These are phyloP conservation scores for Tulasnella sp. DNA, from an alignment of 768 basidiomycete genomes.

Conservation along the genomic window DNA sequence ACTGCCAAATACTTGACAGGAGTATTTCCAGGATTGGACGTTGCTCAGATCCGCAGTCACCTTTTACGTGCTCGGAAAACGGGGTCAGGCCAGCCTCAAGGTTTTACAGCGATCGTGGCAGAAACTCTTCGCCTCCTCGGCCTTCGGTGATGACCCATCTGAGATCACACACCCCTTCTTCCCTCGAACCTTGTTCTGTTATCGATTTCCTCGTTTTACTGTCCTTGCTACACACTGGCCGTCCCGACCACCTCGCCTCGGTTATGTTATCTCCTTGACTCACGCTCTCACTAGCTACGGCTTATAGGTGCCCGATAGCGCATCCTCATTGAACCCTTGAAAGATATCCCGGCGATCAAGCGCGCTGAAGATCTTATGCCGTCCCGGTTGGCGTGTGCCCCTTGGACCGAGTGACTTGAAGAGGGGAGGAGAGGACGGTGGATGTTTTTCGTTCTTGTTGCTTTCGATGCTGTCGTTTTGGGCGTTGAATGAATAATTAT, in stretches of 20 bases:
- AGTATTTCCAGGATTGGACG: not conserved
- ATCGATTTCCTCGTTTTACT: not conserved
- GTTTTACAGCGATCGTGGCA: conserved; percentile 11
- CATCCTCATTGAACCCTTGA: not conserved
- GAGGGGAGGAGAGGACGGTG: not conserved
- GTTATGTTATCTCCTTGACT: not conserved
- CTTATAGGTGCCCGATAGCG: not conserved
- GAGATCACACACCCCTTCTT: not conserved
- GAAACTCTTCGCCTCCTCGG: conserved; percentile 9
- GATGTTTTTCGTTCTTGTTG: not conserved
- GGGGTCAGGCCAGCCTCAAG: not conserved
- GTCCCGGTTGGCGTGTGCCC: not conserved
- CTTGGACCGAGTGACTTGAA: not conserved
- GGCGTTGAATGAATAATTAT: not conserved
- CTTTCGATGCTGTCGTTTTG: not conserved
- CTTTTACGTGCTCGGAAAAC: conserved; percentile 9
- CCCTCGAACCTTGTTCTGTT: not conserved
- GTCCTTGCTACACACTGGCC: not conserved
- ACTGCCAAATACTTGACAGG: conserved; percentile 11
- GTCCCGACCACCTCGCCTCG: not conserved
- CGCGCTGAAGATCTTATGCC: not conserved
- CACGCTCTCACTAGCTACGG: not conserved
- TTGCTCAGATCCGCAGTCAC: conserved; percentile 1
- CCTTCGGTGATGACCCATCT: conserved; percentile 9
- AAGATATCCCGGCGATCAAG: not conserved